Conservation (phyloP, 2,329 filamentous ascomycete genomes). For the Aspergillus fumigatiaffinis region DNA sequence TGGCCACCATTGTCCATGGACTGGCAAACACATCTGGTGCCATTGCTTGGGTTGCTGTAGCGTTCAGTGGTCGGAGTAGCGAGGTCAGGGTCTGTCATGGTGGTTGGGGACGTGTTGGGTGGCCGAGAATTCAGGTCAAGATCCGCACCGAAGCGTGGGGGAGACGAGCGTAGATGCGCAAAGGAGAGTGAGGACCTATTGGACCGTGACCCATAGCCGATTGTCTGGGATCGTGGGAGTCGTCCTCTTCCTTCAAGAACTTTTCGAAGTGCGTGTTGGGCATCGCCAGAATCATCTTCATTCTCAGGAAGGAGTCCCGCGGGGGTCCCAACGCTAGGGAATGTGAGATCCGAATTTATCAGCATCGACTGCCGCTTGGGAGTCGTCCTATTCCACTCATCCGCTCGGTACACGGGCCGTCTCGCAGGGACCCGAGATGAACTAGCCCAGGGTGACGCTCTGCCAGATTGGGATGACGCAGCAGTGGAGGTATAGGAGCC, state of each 20-base stretch:
- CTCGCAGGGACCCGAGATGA: constrained; percentile 25
- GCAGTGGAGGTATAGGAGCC: constrained; percentile 41
- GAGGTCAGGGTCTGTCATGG: constrained; percentile 47
- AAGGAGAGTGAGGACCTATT: constrained; percentile 30
- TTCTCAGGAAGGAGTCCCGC: constrained; percentile 23
- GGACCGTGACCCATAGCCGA: constrained; percentile 26
- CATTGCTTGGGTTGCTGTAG: constrained; percentile 48
- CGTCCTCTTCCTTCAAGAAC: constrained; percentile 37
- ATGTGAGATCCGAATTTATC: constrained; percentile 30
- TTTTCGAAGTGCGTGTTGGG: constrained; percentile 46
- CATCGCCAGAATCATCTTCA: constrained; percentile 37
- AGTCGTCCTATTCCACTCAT: constrained; percentile 31
- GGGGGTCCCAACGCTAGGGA: constrained; percentile 26
- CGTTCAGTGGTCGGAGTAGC: constrained; percentile 53
- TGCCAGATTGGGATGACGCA: constrained; percentile 39
- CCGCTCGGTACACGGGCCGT: constrained; percentile 22
- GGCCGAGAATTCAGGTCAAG: constrained; percentile 37
- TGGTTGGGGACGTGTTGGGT: constrained; percentile 47
- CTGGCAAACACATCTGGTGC: constrained; percentile 58
- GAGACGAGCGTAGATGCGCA: constrained; percentile 41
- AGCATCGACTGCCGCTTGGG: constrained; percentile 32
- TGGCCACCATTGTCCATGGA: constrained; percentile 51
- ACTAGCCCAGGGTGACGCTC: constrained; percentile 39
- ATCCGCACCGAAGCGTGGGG: constrained; percentile 35
- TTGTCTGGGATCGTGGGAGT: constrained; percentile 22